Percentiles rank a stretch among this genome's conserved stretches.
These are phyloP conservation scores for Tulasnella sp. DNA, from an alignment of 768 basidiomycete genomes.

Conservation along the genomic window DNA sequence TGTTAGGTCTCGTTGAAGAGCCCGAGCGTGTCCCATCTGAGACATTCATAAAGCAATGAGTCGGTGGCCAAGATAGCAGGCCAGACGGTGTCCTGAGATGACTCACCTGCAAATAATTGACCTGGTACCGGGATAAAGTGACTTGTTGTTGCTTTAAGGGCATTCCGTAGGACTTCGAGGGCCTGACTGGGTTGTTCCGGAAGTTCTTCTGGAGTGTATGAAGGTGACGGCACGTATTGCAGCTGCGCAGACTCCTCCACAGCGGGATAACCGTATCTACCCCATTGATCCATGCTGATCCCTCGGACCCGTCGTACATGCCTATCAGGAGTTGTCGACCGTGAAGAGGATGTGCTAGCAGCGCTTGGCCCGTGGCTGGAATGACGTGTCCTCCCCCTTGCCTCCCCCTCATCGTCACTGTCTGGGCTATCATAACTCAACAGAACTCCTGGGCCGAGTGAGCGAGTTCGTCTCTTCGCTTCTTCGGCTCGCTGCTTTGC, in stretches of 20 bases:
- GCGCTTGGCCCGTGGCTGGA: neutral
- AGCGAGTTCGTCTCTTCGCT: slow-evolving; percentile 37
- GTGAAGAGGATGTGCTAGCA: neutral
- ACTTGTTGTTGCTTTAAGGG: neutral
- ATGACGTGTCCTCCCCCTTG: neutral
- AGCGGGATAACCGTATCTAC: neutral
- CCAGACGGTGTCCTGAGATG: neutral
- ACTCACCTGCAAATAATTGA: neutral
- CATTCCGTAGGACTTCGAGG: slow-evolving; percentile 7
- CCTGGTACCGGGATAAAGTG: neutral
- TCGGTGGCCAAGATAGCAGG: neutral
- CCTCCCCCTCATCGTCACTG: slow-evolving; percentile 9
- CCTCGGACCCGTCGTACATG: neutral
- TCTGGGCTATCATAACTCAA: slow-evolving; percentile 27
- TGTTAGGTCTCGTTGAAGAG: neutral
- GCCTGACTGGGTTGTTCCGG: neutral
- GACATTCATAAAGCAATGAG: neutral
- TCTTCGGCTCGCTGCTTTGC: slow-evolving; percentile 33
- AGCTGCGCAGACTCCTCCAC: neutral
- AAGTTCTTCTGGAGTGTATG: slow-evolving; percentile 3
- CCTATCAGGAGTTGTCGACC: neutral
- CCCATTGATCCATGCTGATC: slow-evolving; percentile 8
- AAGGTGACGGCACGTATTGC: neutral
- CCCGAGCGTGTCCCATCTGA: neutral
- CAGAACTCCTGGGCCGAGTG: slow-evolving; percentile 42